phyloP scores from a whole-genome alignment of 169 alveolate genomes.

The Prorocentrum cordatum region DNA sequence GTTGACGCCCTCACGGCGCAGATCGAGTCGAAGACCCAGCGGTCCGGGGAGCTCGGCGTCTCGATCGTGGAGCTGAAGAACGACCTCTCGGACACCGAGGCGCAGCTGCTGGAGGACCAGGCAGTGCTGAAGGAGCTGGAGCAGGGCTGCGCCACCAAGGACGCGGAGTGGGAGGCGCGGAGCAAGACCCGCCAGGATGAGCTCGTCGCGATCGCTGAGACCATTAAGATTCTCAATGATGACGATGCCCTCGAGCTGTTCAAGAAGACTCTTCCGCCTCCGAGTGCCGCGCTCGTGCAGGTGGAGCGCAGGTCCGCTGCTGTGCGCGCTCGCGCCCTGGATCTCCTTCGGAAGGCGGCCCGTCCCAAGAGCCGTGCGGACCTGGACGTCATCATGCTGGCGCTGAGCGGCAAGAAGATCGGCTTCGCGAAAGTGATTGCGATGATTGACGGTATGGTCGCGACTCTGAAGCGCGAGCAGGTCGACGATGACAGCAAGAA shows the following conservation, averaged over 20 bases:
- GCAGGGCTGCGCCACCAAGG: not conserved
- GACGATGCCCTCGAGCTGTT: conserved; percentile 1
- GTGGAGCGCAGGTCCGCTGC: too few species aligned
- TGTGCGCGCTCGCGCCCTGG: not conserved
- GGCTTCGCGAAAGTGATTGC: conserved; percentile 38
- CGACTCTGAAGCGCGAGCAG: conserved; percentile 19
- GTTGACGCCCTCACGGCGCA: not conserved
- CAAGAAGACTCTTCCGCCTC: not conserved
- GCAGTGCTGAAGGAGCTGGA: not conserved
- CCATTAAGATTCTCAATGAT: not conserved
- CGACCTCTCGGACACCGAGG: not conserved
- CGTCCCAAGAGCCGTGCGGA: not conserved
- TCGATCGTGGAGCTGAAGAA: not conserved
- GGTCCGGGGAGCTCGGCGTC: not conserved
- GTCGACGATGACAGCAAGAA: conserved; percentile 34
- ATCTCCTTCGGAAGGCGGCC: not conserved
- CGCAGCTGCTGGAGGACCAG: not conserved
- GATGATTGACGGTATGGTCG: conserved; percentile 63
- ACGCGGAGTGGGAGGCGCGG: not conserved
- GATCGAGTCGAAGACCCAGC: not conserved
- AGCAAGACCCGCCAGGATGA: not conserved
- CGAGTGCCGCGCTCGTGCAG: not conserved
- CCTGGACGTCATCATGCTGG: conserved; percentile 38
- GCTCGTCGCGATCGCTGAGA: not conserved
- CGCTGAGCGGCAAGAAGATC: conserved; percentile 50